Evolutionary conservation across 2,329 filamentous ascomycete genomes (phyloP), one percentile per base, ranked within the genome.

Genomic region (Cucurbitaria berberidis): DNA sequence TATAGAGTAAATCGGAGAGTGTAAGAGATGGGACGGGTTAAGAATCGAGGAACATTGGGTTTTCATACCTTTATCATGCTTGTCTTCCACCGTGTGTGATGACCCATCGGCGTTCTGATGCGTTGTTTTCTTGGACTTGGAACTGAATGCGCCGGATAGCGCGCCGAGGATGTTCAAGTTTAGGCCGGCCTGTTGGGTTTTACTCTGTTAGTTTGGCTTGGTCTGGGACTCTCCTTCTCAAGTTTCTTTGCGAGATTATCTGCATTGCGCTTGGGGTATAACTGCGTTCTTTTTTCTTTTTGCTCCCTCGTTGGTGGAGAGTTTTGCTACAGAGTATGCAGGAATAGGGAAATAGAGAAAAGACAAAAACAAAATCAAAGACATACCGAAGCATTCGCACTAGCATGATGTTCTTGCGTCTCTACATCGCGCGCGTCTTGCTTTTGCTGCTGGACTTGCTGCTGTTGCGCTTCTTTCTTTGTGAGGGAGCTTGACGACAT

Each of bases 151-250:
- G 57, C 72, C 71, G 15, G 62, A 66, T 8, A 75, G 66, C 40
- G 72, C 70, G 53, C 67, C 71, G 50, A 74, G 63, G 54, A 76
- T 49, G 52, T 74, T 75, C 41, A 76, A 60, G 48, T 72, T 75
- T 42, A 75, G 63, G 9, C 71, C 71, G 2, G 69, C 72, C 62
- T 72, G n/a, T n/a, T 10, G 5, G n/a, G 5, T n/a, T n/a, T n/a
- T n/a, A n/a, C n/a, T n/a, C n/a, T n/a, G n/a, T n/a, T n/a, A n/a
- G n/a, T n/a, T n/a, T n/a, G n/a, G n/a, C n/a, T n/a, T n/a, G n/a
- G n/a, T n/a, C n/a, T n/a, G n/a, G n/a, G n/a, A n/a, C n/a, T n/a
- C n/a, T n/a, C n/a, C n/a, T n/a, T n/a, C n/a, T n/a, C n/a, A n/a
- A n/a, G n/a, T n/a, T n/a, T n/a, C n/a, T n/a, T n/a, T n/a, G n/a